Percentiles rank a stretch among this genome's conserved stretches.
phyloP scores from a whole-genome alignment of 2,329 filamentous ascomycete genomes.

The Hypomyces rosellus region DNA sequence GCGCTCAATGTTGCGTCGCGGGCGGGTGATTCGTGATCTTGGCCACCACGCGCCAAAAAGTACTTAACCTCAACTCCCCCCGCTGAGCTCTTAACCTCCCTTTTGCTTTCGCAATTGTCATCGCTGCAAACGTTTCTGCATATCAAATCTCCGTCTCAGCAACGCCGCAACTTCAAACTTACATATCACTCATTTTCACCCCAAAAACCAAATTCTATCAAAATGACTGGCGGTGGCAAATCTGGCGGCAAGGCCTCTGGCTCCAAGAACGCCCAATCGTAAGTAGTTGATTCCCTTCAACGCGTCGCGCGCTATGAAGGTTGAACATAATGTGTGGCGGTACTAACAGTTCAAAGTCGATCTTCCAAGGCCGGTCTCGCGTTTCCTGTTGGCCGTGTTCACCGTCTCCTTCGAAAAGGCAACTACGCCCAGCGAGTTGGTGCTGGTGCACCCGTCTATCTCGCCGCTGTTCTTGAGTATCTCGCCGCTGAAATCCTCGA shows the following conservation, averaged over 20 bases:
- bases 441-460: slow-evolving; percentile 95
- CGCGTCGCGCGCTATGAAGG: neutral
- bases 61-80: slow-evolving; percentile 49
- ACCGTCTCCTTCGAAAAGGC: slow-evolving; percentile 97
- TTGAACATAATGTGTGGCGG: neutral
- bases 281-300: slow-evolving; percentile 40
- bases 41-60: slow-evolving; percentile 43
- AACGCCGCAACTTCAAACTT: slow-evolving; percentile 13
- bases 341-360: slow-evolving; percentile 53
- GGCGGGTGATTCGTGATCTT: slow-evolving; percentile 46
- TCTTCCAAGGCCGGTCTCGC: slow-evolving; percentile 99
- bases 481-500: slow-evolving; percentile 98
- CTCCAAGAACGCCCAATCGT: slow-evolving; percentile 99
- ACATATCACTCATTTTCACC: neutral
- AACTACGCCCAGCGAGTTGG: slow-evolving; percentile 99
- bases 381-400: slow-evolving; percentile 98
- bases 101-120: slow-evolving; percentile 30
- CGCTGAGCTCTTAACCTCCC: slow-evolving; percentile 32
- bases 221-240: slow-evolving; percentile 71
- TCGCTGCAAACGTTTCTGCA: slow-evolving; percentile 29
- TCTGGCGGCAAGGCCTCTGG: slow-evolving; percentile 99
- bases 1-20: slow-evolving; percentile 1
- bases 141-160: slow-evolving; percentile 20
- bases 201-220: slow-evolving; percentile 10
- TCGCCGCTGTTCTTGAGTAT: slow-evolving; percentile 96